These are phyloP conservation scores for Centrapalus pauciflorus DNA, from an alignment of 129 eudicot genomes.

Conservation along the genomic window DNA sequence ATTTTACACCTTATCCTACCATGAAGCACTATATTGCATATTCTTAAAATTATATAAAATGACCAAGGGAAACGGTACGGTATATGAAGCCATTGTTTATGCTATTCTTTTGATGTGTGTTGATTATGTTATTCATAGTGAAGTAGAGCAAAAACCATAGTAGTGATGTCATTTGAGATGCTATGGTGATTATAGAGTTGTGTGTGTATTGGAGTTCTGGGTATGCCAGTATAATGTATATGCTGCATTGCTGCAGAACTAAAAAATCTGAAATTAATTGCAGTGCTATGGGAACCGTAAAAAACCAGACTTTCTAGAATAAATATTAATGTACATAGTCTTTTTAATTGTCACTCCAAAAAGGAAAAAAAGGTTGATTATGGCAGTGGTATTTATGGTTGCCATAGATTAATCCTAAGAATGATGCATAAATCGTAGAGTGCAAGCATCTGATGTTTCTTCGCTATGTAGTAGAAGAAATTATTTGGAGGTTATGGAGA, in stretches of 20 bases:
- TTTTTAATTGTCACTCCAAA: neutral
- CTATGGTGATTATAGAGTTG: neutral
- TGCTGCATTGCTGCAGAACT: neutral
- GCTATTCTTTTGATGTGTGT: neutral
- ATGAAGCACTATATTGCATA: neutral
- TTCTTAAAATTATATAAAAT: neutral
- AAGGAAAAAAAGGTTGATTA: neutral
- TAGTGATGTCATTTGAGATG: slow-evolving; percentile 4
- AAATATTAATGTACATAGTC: neutral
- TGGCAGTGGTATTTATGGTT: neutral
- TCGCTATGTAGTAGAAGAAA: neutral
- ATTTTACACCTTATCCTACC: neutral
- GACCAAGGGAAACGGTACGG: neutral
- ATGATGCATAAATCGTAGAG: neutral
- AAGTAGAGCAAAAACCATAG: neutral
- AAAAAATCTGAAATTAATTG: neutral
- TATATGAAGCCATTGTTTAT: neutral
- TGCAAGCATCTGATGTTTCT: neutral
- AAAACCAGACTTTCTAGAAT: neutral
- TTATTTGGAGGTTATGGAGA: neutral
- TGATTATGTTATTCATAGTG: neutral
- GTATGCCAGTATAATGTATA: neutral
- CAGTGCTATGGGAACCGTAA: neutral
- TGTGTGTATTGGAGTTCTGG: neutral
- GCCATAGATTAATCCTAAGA: neutral